Conservation (phyloP, 2,329 filamentous ascomycete genomes). For the Fusarium dimerum region DNA sequence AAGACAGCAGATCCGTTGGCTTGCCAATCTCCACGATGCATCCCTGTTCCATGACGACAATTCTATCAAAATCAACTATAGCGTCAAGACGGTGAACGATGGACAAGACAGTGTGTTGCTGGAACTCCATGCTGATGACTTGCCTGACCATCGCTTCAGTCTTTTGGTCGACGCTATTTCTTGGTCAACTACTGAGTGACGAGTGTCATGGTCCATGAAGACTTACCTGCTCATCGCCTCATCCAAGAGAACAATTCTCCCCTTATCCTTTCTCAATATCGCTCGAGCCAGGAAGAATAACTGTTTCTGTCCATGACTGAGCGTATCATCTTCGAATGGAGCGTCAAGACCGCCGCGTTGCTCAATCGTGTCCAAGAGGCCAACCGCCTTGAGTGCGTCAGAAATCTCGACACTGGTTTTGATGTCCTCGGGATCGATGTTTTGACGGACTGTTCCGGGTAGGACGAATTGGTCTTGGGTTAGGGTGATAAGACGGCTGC, state of each 20-base stretch:
- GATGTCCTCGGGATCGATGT: slow-evolving; percentile 43
- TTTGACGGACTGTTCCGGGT: slow-evolving; percentile 47
- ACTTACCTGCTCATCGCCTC: slow-evolving; percentile 41
- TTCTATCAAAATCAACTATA: slow-evolving; percentile 38
- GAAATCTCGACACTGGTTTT: slow-evolving; percentile 39
- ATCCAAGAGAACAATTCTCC: slow-evolving; percentile 46
- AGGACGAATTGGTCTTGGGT: slow-evolving; percentile 53
- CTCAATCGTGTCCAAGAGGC: slow-evolving; percentile 43
- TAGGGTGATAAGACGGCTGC: slow-evolving; percentile 45
- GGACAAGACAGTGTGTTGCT: slow-evolving; percentile 52
- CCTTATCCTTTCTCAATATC: slow-evolving; percentile 39
- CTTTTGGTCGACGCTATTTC: slow-evolving; percentile 33
- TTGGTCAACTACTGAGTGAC: slow-evolving; percentile 3
- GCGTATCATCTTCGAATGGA: slow-evolving; percentile 33
- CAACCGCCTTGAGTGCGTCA: slow-evolving; percentile 43
- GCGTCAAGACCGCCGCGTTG: slow-evolving; percentile 39
- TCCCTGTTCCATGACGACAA: slow-evolving; percentile 31
- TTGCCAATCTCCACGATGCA: slow-evolving; percentile 28
- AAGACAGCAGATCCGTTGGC: slow-evolving; percentile 23
- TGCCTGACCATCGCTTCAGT: slow-evolving; percentile 36
- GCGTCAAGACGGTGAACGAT: slow-evolving; percentile 45
- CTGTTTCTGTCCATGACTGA: slow-evolving; percentile 51
- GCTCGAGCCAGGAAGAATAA: slow-evolving; percentile 52
- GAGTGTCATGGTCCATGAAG: not conserved
- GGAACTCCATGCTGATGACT: slow-evolving; percentile 34